These are phyloP conservation scores for Serendipita indica DNA, from an alignment of 768 basidiomycete species.

Conservation along the genomic window DNA sequence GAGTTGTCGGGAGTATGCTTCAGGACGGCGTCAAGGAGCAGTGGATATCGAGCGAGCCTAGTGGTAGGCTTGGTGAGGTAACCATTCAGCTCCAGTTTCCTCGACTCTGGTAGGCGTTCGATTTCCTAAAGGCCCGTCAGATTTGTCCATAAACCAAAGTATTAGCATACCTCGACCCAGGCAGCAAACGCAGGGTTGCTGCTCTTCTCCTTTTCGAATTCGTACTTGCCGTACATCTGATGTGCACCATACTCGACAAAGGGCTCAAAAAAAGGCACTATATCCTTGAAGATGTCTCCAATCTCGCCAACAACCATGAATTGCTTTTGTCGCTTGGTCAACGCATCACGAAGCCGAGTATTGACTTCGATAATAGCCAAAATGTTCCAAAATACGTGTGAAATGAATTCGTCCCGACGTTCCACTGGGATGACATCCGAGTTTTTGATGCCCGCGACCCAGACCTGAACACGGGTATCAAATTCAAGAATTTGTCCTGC, in stretches of 20 bases:
- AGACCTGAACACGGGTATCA: conserved; percentile 36
- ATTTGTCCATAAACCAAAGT: neutral
- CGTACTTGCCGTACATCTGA: conserved; percentile 95
- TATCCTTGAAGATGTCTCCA: conserved; percentile 79
- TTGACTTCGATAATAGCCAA: conserved; percentile 88
- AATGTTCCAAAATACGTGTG: conserved; percentile 97
- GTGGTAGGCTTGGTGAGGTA: conserved; percentile 98
- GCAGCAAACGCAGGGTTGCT: conserved; percentile 82
- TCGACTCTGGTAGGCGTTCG: conserved; percentile 85
- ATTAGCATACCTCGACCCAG: conserved; percentile 77
- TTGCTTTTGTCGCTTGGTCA: conserved; percentile 90
- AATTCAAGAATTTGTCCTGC: neutral
- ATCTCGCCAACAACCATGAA: conserved; percentile 87
- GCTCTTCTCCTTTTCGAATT: conserved; percentile 97
- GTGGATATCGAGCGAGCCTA: conserved; percentile 88
- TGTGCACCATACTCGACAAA: conserved; percentile 94
- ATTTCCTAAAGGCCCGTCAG: conserved; percentile 39
- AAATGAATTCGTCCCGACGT: conserved; percentile 69
- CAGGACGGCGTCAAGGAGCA: conserved; percentile 78
- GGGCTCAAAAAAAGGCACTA: conserved; percentile 75
- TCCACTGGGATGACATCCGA: conserved; percentile 59
- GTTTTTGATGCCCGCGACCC: conserved; percentile 77
- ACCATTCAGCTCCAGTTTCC: conserved; percentile 93
- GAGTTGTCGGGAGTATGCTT: conserved; percentile 88
- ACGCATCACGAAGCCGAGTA: conserved; percentile 75